Evolutionary conservation across 495 filamentous ascomycete genomes (phyloP).

Genomic region (Amniculicola lignicola): DNA sequence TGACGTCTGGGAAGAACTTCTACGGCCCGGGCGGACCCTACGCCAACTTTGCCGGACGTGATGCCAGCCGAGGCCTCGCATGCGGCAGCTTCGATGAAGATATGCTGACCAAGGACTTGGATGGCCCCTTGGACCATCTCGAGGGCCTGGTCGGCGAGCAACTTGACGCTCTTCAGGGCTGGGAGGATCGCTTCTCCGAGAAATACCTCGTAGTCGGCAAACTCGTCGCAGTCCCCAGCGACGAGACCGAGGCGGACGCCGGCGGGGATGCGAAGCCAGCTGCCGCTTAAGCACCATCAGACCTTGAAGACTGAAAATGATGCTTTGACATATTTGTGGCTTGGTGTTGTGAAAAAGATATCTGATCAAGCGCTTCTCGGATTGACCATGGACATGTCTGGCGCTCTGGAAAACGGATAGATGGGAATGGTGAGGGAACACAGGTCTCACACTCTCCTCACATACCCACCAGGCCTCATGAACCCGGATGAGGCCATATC

Average conservation of each 20-base stretch:
- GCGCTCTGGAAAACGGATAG: too few relatives aligned
- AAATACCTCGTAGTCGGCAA: slow-evolving; percentile 96
- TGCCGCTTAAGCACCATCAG: too few relatives aligned
- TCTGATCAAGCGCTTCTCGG: too few relatives aligned
- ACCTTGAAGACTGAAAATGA: too few relatives aligned
- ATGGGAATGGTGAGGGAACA: too few relatives aligned
- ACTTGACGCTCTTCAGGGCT: slow-evolving; percentile 76
- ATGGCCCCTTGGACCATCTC: slow-evolving; percentile 80
- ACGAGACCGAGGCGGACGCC: slow-evolving; percentile 48
- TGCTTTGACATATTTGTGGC: too few relatives aligned
- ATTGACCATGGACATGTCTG: too few relatives aligned
- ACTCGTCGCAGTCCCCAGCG: slow-evolving; percentile 69
- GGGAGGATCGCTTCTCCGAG: slow-evolving; percentile 88
- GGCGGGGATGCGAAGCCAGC: too few relatives aligned
- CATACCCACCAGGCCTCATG: too few relatives aligned
- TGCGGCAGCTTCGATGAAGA: slow-evolving; percentile 92
- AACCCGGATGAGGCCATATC: too few relatives aligned
- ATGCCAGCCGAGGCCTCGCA: slow-evolving; percentile 87
- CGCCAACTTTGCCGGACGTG: slow-evolving; percentile 90
- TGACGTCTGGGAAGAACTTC: slow-evolving; percentile 78
- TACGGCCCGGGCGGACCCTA: slow-evolving; percentile 93
- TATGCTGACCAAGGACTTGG: slow-evolving; percentile 90
- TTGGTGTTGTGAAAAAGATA: too few relatives aligned
- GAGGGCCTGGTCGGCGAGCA: slow-evolving; percentile 71
- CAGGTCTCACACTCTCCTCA: too few relatives aligned